Base-by-base conservation (phyloP, 306 rosid species). In the Vachellia collinsii region DNA sequence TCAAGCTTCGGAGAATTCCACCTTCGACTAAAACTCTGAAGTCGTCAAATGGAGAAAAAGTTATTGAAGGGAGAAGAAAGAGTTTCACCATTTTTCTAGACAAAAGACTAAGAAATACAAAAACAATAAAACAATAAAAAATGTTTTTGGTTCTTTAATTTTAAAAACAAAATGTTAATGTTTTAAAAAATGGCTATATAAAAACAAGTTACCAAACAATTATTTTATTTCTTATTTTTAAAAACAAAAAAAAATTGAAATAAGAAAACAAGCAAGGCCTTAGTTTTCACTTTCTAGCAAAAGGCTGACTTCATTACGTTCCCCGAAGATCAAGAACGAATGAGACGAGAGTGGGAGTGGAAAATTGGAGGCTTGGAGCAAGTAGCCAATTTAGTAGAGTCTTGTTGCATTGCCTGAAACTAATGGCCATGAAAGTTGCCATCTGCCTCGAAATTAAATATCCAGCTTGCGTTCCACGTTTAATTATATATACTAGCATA, bases 1-100 rank as follows among this genome's bases (percentile, higher is more conserved):
- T 84, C 81, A 61, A 75, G 51, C 50, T 79, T 70, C 3, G 46
- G 22, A 36, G 43, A 54, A 54, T 16, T 48, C 46, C 50, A 69
- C 25, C 62, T 75, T 44, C 46, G 69, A 29, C 34, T 29, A 29
- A 29, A 29, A 29, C 34, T 29, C 34, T n/a, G n/a, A 29, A 29
- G 34, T 29, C 34, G 1, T 29, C 34, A 29, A 29, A 29, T 29
- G 34, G 34, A 29, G 34, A 29, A 29, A 2, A 29, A 29, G 34
- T 29, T 29, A 29, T 29, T 34, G 34, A 81, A 47, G 48, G 13
- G 29, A 29, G 46, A 22, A 13, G 59, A 43, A 38, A 76, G 46
- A 46, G 25, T 75, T 37, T 54, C 34, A 1, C 34, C 34, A 29
- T 29, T 29, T 29, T 29, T 29, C 34, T 29, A 29, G 34, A 29